Conservation (phyloP, 2,329 filamentous ascomycete genomes). For the Talaromyces atroroseus region DNA sequence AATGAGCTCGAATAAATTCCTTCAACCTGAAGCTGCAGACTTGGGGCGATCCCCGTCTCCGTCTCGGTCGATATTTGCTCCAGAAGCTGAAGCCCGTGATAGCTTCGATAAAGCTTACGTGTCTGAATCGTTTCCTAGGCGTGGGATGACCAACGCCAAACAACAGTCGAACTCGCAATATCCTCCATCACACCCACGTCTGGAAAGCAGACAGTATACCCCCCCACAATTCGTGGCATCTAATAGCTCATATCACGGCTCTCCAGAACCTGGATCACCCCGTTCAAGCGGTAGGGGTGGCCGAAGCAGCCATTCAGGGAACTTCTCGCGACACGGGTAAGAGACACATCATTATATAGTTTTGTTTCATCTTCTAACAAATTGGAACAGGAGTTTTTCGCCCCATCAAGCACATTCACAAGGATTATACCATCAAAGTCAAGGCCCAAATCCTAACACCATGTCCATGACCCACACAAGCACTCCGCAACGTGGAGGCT, state of each 20-base stretch:
- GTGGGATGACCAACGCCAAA: constrained; percentile 30
- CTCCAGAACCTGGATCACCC: constrained; percentile 58
- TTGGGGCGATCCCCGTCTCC: constrained; percentile 29
- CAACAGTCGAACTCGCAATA: constrained; percentile 24
- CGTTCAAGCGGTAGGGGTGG: constrained; percentile 52
- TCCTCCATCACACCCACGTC: constrained; percentile 36
- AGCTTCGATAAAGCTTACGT: constrained; percentile 24
- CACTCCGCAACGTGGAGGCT: constrained; percentile 50
- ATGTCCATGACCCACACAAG: constrained; percentile 50
- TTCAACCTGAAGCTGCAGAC: constrained; percentile 25
- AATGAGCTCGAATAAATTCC: constrained; percentile 26
- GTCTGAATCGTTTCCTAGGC: constrained; percentile 30
- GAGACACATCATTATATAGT: constrained; percentile 17
- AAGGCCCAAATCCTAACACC: constrained; percentile 49
- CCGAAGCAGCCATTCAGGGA: constrained; percentile 43
- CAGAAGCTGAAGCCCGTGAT: constrained; percentile 27
- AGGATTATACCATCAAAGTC: constrained; percentile 51
- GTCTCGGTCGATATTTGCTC: constrained; percentile 27
- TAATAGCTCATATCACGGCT: constrained; percentile 48
- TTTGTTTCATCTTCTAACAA: constrained; percentile 25
- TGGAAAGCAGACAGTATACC: constrained; percentile 46
- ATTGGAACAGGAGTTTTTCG: constrained; percentile 52
- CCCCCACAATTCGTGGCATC: constrained; percentile 28
- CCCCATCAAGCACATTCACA: constrained; percentile 52
- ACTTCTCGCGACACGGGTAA: constrained; percentile 48